Conservation (phyloP, 2,329 filamentous ascomycete species). For the Leptographium wingfieldii region DNA sequence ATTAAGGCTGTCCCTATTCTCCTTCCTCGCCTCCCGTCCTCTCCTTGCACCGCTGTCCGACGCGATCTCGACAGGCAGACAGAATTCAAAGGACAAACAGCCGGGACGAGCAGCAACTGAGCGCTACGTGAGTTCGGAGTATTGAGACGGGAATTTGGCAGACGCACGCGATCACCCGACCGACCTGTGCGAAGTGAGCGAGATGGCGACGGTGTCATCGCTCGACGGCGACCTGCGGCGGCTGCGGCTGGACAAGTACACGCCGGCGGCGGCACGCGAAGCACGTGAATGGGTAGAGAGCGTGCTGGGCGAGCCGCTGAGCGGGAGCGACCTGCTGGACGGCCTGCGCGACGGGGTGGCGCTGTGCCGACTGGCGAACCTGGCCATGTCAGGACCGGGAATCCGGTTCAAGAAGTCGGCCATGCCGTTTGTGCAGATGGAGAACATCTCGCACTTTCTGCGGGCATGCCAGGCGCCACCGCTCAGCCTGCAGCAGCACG, state of each 20-base stretch:
- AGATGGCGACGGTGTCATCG: constrained; percentile 68
- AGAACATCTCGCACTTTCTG: constrained; percentile 96
- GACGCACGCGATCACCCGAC: too few relatives aligned
- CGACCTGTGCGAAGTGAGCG: neutral
- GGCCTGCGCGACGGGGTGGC: constrained; percentile 81
- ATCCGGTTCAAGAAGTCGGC: constrained; percentile 82
- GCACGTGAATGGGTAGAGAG: constrained; percentile 76
- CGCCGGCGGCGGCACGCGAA: constrained; percentile 78
- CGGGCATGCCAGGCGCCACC: constrained; percentile 75
- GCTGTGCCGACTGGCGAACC: constrained; percentile 83
- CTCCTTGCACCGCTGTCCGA: too few relatives aligned
- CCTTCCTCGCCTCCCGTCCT: too few relatives aligned
- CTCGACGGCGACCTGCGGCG: constrained; percentile 92
- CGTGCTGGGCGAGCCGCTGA: constrained; percentile 59
- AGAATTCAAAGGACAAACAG: too few relatives aligned
- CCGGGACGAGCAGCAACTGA: too few relatives aligned
- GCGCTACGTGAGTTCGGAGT: too few relatives aligned
- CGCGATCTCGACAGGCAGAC: too few relatives aligned
- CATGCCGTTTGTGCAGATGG: constrained; percentile 99
- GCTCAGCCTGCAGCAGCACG: constrained; percentile 79
- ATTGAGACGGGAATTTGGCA: too few relatives aligned
- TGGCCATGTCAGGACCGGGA: constrained; percentile 59
- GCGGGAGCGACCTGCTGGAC: constrained; percentile 67
- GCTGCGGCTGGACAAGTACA: constrained; percentile 86
- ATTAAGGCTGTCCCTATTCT: too few relatives aligned